These are phyloP conservation scores for Cephalotrichum gorgonifer DNA, from an alignment of 2,329 filamentous ascomycete genomes.

Conservation along the genomic window DNA sequence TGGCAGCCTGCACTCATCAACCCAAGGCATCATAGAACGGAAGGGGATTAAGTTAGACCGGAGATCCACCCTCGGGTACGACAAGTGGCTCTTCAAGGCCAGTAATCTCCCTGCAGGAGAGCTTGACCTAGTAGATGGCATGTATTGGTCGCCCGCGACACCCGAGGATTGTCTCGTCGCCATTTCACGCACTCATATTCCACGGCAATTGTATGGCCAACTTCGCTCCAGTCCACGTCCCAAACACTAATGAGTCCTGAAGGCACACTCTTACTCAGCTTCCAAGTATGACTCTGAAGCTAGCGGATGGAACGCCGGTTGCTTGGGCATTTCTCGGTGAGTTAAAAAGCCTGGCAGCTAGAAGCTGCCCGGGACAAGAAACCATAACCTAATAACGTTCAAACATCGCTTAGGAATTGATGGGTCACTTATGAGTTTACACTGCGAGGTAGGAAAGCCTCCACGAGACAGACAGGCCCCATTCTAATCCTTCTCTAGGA, in stretches of 20 bases:
- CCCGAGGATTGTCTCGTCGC: slow-evolving; percentile 46
- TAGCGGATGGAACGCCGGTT: slow-evolving; percentile 35
- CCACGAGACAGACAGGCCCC: too few species aligned
- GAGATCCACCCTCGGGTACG: slow-evolving; percentile 16
- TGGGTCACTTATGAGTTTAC: slow-evolving; percentile 48
- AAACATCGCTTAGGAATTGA: slow-evolving; percentile 34
- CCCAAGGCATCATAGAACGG: slow-evolving; percentile 9
- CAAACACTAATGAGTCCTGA: neutral
- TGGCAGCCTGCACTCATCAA: slow-evolving; percentile 21
- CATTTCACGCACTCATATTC: slow-evolving; percentile 42
- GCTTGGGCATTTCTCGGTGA: slow-evolving; percentile 54
- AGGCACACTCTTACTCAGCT: slow-evolving; percentile 31
- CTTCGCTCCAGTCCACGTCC: neutral
- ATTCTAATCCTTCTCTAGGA: slow-evolving; percentile 20
- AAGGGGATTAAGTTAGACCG: neutral
- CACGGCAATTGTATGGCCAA: slow-evolving; percentile 35
- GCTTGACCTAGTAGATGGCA: slow-evolving; percentile 27
- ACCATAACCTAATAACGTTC: neutral
- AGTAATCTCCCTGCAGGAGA: slow-evolving; percentile 28
- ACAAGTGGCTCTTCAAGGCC: slow-evolving; percentile 49
- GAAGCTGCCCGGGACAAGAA: neutral
- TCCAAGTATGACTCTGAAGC: slow-evolving; percentile 36
- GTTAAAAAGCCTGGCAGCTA: neutral
- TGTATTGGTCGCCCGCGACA: slow-evolving; percentile 44
- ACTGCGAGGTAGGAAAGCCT: slow-evolving; percentile 36